Conservation (phyloP, 2,329 filamentous ascomycete species). For the Talaromyces sp. region DNA sequence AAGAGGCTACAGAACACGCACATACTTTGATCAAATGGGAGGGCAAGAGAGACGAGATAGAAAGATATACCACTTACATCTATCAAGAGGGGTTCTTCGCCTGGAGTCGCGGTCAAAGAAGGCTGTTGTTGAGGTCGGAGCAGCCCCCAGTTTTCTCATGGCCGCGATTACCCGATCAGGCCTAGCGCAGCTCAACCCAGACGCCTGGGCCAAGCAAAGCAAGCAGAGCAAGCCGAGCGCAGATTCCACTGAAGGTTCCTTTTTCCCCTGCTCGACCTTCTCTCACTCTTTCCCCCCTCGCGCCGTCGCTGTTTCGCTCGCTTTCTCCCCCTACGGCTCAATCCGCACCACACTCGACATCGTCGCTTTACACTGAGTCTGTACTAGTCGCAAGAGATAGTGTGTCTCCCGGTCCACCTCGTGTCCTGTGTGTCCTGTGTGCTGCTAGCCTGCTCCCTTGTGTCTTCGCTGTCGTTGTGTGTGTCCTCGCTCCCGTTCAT, state of each 20-base stretch:
- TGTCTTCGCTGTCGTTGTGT: not conserved
- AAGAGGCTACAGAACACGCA: not conserved
- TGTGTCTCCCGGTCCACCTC: slow-evolving; percentile 9
- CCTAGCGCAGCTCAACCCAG: not conserved
- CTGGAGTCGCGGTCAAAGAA: too few relatives aligned
- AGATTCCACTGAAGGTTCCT: too few relatives aligned
- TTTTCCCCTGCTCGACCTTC: not conserved
- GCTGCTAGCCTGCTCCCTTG: not conserved
- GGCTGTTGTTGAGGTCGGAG: not conserved
- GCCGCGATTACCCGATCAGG: not conserved
- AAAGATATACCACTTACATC: too few relatives aligned
- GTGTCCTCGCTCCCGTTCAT: not conserved
- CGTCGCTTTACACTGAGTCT: slow-evolving; percentile 1
- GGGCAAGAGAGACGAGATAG: not conserved
- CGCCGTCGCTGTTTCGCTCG: not conserved
- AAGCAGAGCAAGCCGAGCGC: not conserved
- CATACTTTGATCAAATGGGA: not conserved
- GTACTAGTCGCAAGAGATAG: slow-evolving; percentile 3
- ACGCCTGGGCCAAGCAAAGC: not conserved
- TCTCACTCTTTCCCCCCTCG: not conserved
- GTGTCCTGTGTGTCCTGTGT: not conserved
- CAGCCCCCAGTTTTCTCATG: not conserved
- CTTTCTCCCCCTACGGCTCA: slow-evolving; percentile 3
- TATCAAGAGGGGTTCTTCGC: too few relatives aligned
- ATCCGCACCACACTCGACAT: not conserved